Evolutionary conservation across 1,139 yeast species (phyloP), one percentile per base, ranked within the genome.

Genomic region (Lodderomyces parapsilosis): DNA sequence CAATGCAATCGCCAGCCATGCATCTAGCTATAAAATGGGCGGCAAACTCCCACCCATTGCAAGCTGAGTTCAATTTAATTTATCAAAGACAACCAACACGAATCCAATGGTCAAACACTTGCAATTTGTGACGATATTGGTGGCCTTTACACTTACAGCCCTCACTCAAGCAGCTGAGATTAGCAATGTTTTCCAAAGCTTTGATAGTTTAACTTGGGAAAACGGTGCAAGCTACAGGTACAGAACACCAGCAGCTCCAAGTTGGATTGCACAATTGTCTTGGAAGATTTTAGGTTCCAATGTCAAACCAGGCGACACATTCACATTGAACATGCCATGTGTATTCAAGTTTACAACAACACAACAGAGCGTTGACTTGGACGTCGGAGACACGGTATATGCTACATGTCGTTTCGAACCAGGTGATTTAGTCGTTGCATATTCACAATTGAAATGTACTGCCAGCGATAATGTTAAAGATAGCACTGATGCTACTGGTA

Each of bases 301-400:
- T 1, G 54, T 57, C 2, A 28, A 42, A 1, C 44, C 66, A 0
- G 68, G 69, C 13, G 71, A 66, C 45, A 64, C 70, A 6, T 65
- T 66, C 50, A 51, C 60, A 1, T 59, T 66, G 40, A 43, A 42
- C 15, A 47, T 66, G 50, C 68, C 68, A 4, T 57, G 66, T 52
- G 70, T 62, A 3, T 65, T 55, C 46, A 63, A 62, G 43, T 63
- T 64, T 40, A 60, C 67, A 5, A 38, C 62, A 4, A 22, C 51
- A 5, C 31, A 52, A 15, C 5, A 46, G 6, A 31, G 53, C 2
- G 39, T 63, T 4, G 36, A 45, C 15, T 55, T 65, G 36, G 34
- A 38, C 6, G 65, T 52, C 0, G 54, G 55, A 10, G 40, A 51
- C 3, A 45, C 41, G 1, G 39, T 45, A 1, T 63, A 52, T 43